Evolutionary conservation across 208 protist genomes (phyloP).

Genomic region (Herpetomonas samuelpessoai): DNA sequence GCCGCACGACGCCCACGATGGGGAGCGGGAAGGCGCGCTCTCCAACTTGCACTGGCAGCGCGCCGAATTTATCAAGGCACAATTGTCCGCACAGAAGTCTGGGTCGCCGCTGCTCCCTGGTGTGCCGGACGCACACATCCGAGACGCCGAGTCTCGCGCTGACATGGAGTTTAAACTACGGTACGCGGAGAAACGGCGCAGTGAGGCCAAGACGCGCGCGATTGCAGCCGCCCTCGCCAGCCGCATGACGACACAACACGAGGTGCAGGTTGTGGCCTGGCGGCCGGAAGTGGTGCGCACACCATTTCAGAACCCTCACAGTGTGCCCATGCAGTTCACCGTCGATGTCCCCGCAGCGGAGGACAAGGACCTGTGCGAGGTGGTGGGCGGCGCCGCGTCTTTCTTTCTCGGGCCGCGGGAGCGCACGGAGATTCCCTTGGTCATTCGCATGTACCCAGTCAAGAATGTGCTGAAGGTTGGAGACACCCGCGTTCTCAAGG

Average conservation of each 20-base stretch:
- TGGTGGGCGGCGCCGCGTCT: conserved; percentile 22
- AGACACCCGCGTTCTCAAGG: conserved; percentile 25
- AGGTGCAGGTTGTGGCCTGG: conserved; percentile 55
- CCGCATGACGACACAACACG: conserved; percentile 65
- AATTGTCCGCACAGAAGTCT: conserved; percentile 23
- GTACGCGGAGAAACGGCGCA: conserved; percentile 74
- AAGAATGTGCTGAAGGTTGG: conserved; percentile 3
- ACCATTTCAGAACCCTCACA: conserved; percentile 69
- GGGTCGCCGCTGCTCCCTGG: conserved; percentile 30
- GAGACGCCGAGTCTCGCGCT: conserved; percentile 25
- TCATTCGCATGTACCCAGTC: conserved; percentile 31
- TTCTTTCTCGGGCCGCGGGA: conserved; percentile 69
- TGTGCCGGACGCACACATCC: conserved; percentile 51
- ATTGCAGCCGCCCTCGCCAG: conserved; percentile 73
- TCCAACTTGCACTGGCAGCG: conserved; percentile 59
- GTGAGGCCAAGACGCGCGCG: conserved; percentile 59
- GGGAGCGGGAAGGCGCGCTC: not conserved
- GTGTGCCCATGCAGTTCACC: conserved; percentile 57
- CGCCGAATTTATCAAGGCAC: conserved; percentile 57
- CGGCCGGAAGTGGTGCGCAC: conserved; percentile 55
- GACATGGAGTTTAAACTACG: conserved; percentile 78
- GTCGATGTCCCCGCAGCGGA: conserved; percentile 45
- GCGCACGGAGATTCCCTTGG: conserved; percentile 48
- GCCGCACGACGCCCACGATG: not conserved
- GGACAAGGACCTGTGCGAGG: conserved; percentile 29